Conservation (phyloP, 495 filamentous ascomycete species). For the Chaetomium cochliodes region DNA sequence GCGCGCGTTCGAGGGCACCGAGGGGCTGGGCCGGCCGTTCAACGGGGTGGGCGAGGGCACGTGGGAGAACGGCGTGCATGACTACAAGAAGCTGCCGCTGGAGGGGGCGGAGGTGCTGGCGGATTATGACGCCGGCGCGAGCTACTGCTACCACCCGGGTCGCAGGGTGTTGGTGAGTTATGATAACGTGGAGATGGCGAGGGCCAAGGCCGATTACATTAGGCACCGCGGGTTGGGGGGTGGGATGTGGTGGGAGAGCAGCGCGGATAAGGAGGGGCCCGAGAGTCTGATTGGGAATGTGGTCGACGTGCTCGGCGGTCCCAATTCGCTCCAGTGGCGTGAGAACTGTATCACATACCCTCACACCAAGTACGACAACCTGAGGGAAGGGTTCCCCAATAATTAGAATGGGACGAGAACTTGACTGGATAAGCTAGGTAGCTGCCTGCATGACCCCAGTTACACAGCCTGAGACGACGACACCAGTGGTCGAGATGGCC, state of each 20-base stretch:
- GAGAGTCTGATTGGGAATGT: conserved; percentile 71
- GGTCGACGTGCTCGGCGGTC: conserved; percentile 57
- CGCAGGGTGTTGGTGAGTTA: conserved; percentile 70
- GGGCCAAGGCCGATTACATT: conserved; percentile 69
- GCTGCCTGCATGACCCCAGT: conserved; percentile 19
- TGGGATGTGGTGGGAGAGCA: conserved; percentile 97
- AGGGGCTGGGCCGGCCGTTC: conserved; percentile 67
- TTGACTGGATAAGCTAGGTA: conserved; percentile 17
- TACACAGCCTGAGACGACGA: conserved; percentile 13
- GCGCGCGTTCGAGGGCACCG: conserved; percentile 74
- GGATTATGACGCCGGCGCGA: conserved; percentile 59
- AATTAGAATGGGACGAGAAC: conserved; percentile 32
- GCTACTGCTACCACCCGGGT: conserved; percentile 66
- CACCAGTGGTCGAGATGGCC: background rate
- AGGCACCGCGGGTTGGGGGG: conserved; percentile 66
- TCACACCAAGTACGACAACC: conserved; percentile 76
- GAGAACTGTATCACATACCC: conserved; percentile 71
- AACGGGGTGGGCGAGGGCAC: conserved; percentile 70
- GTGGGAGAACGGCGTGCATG: conserved; percentile 88
- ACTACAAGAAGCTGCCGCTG: conserved; percentile 70
- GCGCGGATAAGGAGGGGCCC: conserved; percentile 65
- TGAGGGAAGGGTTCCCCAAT: conserved; percentile 58
- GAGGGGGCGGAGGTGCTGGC: conserved; percentile 52
- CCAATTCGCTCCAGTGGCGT: conserved; percentile 54
- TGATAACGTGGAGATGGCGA: conserved; percentile 67